These are phyloP conservation scores for Tricholoma flavovirens DNA, from an alignment of 768 basidiomycete genomes.

Conservation along the genomic window DNA sequence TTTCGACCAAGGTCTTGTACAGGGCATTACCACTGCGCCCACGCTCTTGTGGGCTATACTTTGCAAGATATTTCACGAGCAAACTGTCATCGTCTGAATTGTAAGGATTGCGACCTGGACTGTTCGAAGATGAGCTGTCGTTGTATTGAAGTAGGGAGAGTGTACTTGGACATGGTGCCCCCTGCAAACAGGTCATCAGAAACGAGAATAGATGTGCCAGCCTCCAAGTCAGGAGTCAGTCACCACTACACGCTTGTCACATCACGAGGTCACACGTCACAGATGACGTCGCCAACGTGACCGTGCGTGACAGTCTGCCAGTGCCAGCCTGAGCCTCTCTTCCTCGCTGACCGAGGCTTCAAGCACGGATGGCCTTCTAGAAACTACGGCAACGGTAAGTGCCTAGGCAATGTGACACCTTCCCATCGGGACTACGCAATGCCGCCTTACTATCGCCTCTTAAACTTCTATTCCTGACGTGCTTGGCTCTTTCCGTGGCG, in stretches of 20 bases:
- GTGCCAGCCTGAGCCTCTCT: too few relatives aligned
- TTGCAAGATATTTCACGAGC: slow-evolving; percentile 44
- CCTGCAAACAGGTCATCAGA: neutral
- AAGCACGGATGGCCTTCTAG: too few relatives aligned
- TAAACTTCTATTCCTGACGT: neutral
- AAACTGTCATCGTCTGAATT: slow-evolving; percentile 35
- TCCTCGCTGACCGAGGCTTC: too few relatives aligned
- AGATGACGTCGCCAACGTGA: neutral
- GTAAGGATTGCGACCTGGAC: slow-evolving; percentile 24
- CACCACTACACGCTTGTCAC: slow-evolving; percentile 13
- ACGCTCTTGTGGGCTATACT: slow-evolving; percentile 31
- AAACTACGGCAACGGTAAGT: too few relatives aligned
- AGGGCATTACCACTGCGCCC: slow-evolving; percentile 44
- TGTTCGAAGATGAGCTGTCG: neutral
- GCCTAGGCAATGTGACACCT: too few relatives aligned
- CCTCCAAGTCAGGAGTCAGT: neutral
- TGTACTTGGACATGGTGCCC: slow-evolving; percentile 9
- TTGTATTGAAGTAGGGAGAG: too few relatives aligned
- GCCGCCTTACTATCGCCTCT: neutral
- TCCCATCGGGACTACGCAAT: too few relatives aligned
- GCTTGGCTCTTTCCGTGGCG: neutral
- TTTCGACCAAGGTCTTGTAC: slow-evolving; percentile 36
- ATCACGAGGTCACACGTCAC: slow-evolving; percentile 8
- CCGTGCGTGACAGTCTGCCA: too few relatives aligned
- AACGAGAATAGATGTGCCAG: neutral